Percentiles rank a stretch among this genome's conserved stretches.
phyloP scores from a whole-genome alignment of 169 alveolate genomes.

The Babesia divergens region DNA sequence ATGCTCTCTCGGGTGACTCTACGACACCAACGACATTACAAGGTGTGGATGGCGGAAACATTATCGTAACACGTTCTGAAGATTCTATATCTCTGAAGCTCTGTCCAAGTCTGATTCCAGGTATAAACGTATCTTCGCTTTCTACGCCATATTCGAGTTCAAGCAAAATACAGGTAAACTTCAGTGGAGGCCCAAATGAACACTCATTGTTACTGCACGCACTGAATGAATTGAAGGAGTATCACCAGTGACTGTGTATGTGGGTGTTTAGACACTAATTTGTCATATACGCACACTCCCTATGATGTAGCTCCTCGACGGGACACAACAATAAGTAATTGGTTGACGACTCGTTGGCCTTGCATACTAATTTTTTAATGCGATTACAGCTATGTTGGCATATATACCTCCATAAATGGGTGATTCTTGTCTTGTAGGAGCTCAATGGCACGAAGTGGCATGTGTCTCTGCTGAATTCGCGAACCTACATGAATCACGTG shows the following conservation, averaged over 20 bases:
- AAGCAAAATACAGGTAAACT: conserved; percentile 33
- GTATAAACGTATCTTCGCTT: conserved; percentile 8
- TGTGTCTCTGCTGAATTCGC: not conserved
- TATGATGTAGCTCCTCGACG: too few species aligned
- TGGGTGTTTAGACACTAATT: too few species aligned
- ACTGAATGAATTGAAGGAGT: conserved; percentile 34
- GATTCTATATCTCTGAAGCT: conserved; percentile 45
- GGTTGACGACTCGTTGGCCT: too few species aligned
- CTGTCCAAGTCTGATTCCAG: conserved; percentile 48
- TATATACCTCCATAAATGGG: too few species aligned
- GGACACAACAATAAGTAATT: too few species aligned
- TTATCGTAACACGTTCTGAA: conserved; percentile 19
- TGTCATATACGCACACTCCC: too few species aligned
- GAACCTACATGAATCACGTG: conserved; percentile 21
- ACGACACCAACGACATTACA: conserved; percentile 29
- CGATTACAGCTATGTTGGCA: too few species aligned
- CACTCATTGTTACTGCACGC: conserved; percentile 44
- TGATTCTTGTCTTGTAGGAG: too few species aligned
- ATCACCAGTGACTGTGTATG: too few species aligned
- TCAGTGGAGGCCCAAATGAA: conserved; percentile 46
- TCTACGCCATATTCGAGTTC: conserved; percentile 4
- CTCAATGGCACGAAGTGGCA: not conserved
- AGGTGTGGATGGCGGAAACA: conserved; percentile 52
- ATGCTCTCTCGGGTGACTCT: conserved; percentile 6
- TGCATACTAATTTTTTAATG: too few species aligned